These are phyloP conservation scores for Neurospora cerealis DNA, from an alignment of 495 filamentous ascomycete species.

Conservation along the genomic window DNA sequence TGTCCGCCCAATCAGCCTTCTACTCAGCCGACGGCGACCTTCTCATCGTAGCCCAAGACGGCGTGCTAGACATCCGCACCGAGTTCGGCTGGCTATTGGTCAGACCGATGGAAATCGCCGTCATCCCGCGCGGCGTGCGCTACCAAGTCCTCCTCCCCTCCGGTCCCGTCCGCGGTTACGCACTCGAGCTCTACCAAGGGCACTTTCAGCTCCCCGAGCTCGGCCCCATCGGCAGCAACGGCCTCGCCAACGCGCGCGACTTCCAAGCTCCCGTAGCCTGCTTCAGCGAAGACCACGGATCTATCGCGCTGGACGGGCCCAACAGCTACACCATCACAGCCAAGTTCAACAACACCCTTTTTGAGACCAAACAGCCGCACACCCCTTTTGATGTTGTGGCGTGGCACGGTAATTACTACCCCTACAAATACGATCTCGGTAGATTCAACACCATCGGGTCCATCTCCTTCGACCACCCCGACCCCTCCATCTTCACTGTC, in stretches of 20 bases:
- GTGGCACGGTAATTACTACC: constrained; percentile 74
- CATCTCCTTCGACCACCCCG: constrained; percentile 69
- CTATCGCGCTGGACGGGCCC: constrained; percentile 26
- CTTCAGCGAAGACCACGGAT: constrained; percentile 52
- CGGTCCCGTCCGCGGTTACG: constrained; percentile 69
- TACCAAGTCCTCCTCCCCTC: constrained; percentile 59
- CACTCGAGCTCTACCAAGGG: constrained; percentile 76
- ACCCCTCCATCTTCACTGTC: constrained; percentile 76
- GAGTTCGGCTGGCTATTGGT: constrained; percentile 77
- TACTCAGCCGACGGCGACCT: constrained; percentile 90
- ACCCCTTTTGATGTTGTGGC: constrained; percentile 77
- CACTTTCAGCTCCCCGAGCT: constrained; percentile 81
- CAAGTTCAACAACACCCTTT: constrained; percentile 75
- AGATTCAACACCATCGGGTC: constrained; percentile 70
- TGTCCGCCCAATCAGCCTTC: constrained; percentile 65
- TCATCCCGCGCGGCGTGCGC: constrained; percentile 76
- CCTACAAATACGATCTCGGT: constrained; percentile 80
- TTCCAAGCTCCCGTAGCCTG: constrained; percentile 75
- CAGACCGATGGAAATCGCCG: constrained; percentile 78
- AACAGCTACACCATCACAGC: constrained; percentile 52
- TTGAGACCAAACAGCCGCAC: constrained; percentile 60
- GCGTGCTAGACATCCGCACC: constrained; percentile 74
- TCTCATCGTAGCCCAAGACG: constrained; percentile 76
- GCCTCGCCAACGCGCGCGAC: constrained; percentile 79
- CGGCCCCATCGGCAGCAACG: constrained; percentile 80